Evolutionary conservation across 228 moss, liverwort and hornwort species (phyloP).

Genomic region (Sphagnum fallax): DNA sequence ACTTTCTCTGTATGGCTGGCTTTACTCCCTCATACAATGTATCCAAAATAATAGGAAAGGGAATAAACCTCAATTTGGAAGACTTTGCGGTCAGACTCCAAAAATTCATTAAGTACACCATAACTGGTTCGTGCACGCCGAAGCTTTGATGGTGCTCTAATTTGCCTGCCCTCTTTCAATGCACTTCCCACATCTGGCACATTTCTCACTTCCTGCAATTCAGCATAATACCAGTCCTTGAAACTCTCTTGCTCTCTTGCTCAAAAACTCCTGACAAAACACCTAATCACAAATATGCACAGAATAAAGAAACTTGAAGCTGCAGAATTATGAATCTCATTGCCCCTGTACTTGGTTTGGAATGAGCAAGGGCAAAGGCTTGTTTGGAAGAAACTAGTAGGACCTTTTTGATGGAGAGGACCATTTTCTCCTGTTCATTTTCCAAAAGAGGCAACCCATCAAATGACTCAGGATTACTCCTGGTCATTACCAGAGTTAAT

Average conservation of each 20-base stretch:
- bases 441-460: not conserved
- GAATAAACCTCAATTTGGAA: not conserved
- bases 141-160: constrained; percentile 42
- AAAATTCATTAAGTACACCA: constrained; percentile 31
- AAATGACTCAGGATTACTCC: not conserved
- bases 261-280: too few relatives aligned
- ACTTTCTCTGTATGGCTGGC: too few relatives aligned
- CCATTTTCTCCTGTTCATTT: constrained; percentile 21
- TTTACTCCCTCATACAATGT: too few relatives aligned
- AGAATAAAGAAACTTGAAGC: too few relatives aligned
- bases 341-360: too few relatives aligned
- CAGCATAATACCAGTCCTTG: not conserved
- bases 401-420: constrained; percentile 4
- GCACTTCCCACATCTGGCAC: constrained; percentile 27
- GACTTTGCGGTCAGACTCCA: not conserved
- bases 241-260: not conserved
- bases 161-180: constrained; percentile 26
- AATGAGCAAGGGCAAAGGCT: too few relatives aligned
- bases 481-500: not conserved
- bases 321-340: too few relatives aligned
- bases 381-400: not conserved
- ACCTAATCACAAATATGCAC: too few relatives aligned
- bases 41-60: not conserved
- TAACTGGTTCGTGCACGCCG: constrained; percentile 33
- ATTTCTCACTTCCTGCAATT: constrained; percentile 31